These are phyloP conservation scores for Buddleja alternifolia DNA, from an alignment of 257 asterid genomes.

Conservation along the genomic window DNA sequence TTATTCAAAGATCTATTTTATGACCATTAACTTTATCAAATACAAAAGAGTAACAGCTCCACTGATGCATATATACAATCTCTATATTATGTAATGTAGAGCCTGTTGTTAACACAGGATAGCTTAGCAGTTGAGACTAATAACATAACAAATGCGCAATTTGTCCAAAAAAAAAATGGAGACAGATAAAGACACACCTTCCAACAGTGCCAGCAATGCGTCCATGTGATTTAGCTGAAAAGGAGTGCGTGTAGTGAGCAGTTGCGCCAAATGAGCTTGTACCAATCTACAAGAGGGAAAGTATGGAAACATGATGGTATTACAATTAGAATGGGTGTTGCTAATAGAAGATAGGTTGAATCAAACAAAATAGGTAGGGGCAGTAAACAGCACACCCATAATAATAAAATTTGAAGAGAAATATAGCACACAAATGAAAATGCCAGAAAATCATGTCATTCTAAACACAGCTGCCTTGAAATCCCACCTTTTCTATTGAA, in stretches of 20 bases:
- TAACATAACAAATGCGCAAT: background rate
- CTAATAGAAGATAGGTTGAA: background rate
- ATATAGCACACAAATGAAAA: too few relatives aligned
- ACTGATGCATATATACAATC: background rate
- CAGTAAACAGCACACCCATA: constrained; percentile 4
- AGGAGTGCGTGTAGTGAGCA: constrained; percentile 73
- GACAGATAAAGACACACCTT: constrained; percentile 54
- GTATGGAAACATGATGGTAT: constrained; percentile 9
- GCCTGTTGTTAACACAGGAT: background rate
- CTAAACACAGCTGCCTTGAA: constrained; percentile 5
- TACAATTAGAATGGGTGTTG: constrained; percentile 17
- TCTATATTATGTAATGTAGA: constrained; percentile 1
- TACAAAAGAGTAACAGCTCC: background rate
- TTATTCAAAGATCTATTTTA: background rate
- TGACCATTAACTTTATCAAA: background rate
- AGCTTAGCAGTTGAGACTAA: background rate
- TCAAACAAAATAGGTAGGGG: background rate
- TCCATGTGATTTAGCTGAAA: constrained; percentile 91
- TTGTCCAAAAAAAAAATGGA: constrained; percentile 3
- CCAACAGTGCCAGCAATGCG: constrained; percentile 84
- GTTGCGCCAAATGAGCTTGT: constrained; percentile 74
- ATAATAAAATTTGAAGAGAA: constrained; percentile 13
- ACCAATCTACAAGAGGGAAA: constrained; percentile 66
- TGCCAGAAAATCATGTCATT: background rate
- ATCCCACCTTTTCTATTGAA: constrained; percentile 3